phyloP scores from a whole-genome alignment of 768 basidiomycete genomes.

The Tylopilus plumbeoviolaceoides region DNA sequence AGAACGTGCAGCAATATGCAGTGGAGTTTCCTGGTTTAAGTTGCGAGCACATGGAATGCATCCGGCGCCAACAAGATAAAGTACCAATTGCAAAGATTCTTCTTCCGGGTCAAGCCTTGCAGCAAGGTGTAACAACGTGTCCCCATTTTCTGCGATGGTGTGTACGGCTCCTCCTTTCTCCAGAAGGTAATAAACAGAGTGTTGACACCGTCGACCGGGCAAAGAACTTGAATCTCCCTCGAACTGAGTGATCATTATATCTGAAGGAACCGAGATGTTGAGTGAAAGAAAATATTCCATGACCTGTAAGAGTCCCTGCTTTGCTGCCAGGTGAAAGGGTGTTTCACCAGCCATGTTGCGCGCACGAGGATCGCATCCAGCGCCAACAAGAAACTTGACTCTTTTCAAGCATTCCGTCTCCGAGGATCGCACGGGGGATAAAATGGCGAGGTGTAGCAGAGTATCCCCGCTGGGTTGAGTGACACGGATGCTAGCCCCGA shows the following conservation, averaged over 20 bases:
- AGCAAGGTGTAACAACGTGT: background rate
- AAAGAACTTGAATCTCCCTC: background rate
- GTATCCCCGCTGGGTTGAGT: background rate
- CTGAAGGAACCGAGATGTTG: background rate
- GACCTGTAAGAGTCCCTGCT: background rate
- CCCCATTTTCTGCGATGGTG: background rate
- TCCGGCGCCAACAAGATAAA: background rate
- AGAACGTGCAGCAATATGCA: background rate
- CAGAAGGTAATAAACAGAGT: background rate
- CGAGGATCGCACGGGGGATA: background rate
- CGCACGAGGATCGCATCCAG: background rate
- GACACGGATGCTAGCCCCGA: background rate
- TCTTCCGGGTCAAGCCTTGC: background rate
- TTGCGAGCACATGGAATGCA: background rate
- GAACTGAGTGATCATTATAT: background rate
- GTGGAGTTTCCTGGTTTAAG: background rate
- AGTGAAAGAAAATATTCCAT: conserved; percentile 1
- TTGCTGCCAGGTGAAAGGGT: background rate
- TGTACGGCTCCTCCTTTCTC: background rate
- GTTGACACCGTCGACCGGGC: background rate
- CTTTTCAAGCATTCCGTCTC: background rate
- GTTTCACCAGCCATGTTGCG: background rate
- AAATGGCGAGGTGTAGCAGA: background rate
- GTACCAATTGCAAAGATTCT: background rate
- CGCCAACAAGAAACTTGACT: background rate